phyloP scores from a whole-genome alignment of 1,139 yeast species.

The Pichia sp. region DNA sequence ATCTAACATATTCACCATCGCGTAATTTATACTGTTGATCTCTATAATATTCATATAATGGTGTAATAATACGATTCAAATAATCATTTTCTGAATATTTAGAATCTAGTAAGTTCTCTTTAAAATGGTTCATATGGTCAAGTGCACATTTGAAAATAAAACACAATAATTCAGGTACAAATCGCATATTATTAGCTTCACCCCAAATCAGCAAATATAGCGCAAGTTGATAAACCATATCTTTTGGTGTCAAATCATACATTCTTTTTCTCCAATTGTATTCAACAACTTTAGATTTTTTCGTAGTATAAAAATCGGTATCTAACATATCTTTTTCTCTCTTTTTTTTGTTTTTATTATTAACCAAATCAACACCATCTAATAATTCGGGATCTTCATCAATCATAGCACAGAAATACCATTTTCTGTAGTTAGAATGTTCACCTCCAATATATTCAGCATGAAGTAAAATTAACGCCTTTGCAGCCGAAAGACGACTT shows the following conservation, averaged over 20 bases:
- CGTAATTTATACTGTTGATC: slow-evolving; percentile 38
- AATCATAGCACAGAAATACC: slow-evolving; percentile 94
- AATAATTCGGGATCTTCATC: slow-evolving; percentile 72
- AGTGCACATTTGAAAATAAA: slow-evolving; percentile 89
- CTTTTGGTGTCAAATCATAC: slow-evolving; percentile 63
- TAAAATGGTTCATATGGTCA: slow-evolving; percentile 52
- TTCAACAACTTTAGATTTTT: slow-evolving; percentile 59
- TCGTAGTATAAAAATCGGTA: slow-evolving; percentile 51
- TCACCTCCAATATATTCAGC: slow-evolving; percentile 97
- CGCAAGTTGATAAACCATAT: slow-evolving; percentile 86
- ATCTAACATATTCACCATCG: slow-evolving; percentile 40
- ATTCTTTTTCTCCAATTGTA: slow-evolving; percentile 77
- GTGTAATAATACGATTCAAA: slow-evolving; percentile 39
- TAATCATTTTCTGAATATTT: slow-evolving; percentile 29
- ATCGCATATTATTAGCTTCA: slow-evolving; percentile 96
- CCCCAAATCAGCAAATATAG: slow-evolving; percentile 94
- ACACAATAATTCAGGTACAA: slow-evolving; percentile 84
- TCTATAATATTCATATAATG: slow-evolving; percentile 39
- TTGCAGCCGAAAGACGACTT: slow-evolving; percentile 94
- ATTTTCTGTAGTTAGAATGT: slow-evolving; percentile 82
- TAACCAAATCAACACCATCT: slow-evolving; percentile 33
- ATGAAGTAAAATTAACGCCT: slow-evolving; percentile 85
- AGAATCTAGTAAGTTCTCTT: slow-evolving; percentile 15
- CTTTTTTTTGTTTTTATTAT: slow-evolving; percentile 42
- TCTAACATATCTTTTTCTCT: slow-evolving; percentile 34